phyloP scores from a whole-genome alignment of 2,329 filamentous ascomycete species.

The Xylaria polymorpha region DNA sequence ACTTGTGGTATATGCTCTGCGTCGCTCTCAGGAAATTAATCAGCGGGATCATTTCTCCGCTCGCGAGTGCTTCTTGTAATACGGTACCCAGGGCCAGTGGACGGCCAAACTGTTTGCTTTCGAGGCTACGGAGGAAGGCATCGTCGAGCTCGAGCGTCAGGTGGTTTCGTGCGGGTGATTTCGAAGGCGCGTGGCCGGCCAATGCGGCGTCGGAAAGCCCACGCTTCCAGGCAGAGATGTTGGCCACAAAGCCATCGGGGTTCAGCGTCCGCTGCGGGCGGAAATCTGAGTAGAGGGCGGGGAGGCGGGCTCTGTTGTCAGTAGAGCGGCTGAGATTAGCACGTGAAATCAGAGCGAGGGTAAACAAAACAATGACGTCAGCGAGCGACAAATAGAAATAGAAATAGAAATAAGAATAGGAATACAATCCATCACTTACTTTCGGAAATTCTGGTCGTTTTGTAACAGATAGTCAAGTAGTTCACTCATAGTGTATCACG shows the following conservation, averaged over 20 bases:
- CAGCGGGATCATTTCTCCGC: constrained; percentile 76
- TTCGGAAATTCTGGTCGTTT: constrained; percentile 71
- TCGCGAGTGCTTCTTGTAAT: constrained; percentile 77
- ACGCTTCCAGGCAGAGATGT: constrained; percentile 81
- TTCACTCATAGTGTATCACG: constrained; percentile 65
- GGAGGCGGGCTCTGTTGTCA: constrained; percentile 74
- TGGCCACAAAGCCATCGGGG: constrained; percentile 85
- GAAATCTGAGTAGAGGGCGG: constrained; percentile 91
- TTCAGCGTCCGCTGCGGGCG: constrained; percentile 78
- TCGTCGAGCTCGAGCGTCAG: constrained; percentile 68
- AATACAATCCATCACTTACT: constrained; percentile 52
- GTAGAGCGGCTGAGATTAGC: constrained; percentile 4
- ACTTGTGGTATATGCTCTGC: constrained; percentile 77
- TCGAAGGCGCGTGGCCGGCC: constrained; percentile 64
- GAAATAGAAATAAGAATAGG: too few relatives aligned
- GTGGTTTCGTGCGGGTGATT: constrained; percentile 57
- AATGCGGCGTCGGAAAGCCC: constrained; percentile 77
- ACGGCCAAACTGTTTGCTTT: constrained; percentile 81
- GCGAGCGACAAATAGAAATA: background rate
- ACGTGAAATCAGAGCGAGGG: constrained; percentile 10
- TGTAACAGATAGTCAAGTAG: constrained; percentile 74
- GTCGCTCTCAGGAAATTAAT: constrained; percentile 72
- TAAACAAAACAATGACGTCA: background rate
- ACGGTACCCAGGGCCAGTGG: constrained; percentile 85
- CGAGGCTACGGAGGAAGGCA: constrained; percentile 75